Evolutionary conservation across 164 flowering plant genomes (phyloP), one percentile per base, ranked within the genome.

Genomic region (Santalum album): DNA sequence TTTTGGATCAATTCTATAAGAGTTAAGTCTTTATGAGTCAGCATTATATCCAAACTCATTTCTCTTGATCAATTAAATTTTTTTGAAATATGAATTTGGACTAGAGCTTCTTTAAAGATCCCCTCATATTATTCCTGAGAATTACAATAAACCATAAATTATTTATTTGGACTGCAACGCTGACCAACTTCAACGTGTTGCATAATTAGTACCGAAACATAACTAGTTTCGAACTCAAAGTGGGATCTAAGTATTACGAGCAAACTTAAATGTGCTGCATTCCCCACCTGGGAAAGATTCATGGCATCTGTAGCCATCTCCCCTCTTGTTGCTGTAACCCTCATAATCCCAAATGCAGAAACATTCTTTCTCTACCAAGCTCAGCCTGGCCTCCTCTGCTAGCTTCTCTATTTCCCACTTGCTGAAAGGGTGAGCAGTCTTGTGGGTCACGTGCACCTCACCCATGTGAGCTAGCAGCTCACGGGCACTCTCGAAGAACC

Each of bases 311-410:
- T 39, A 38, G 9, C 79, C 67, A 12, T 49, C 62, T 40, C 79
- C 82, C 60, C 65, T 70, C 59, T 78, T 78, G 43, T 78, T 70
- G 4, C 59, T 39, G 58, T 78, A 78, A 50, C 77, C 73, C 1
- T 75, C 77, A 54, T 70, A 78, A 50, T 78, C 72, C 19, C n/a
- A n/a, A n/a, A n/a, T n/a, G n/a, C n/a, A n/a, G 49, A 46, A 46
- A 6, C 7, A 2, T 18, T 1, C 25, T 2, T 2, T 3, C 24
- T 46, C 24, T 2, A 46, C 24, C 22, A 46, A 21, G 14, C 11
- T 10, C 22, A 46, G 49, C 22, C 49, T 21, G 12, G 12, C 19
- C 25, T 46, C 49, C 49, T 14, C 22, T 19, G 49, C 49, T 14
- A 46, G 2, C 22, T 12, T 18, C 24, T 19, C 49, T 19, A 46